Base-by-base conservation (phyloP, 305 asterid species). In the Solanum chacoense region DNA sequence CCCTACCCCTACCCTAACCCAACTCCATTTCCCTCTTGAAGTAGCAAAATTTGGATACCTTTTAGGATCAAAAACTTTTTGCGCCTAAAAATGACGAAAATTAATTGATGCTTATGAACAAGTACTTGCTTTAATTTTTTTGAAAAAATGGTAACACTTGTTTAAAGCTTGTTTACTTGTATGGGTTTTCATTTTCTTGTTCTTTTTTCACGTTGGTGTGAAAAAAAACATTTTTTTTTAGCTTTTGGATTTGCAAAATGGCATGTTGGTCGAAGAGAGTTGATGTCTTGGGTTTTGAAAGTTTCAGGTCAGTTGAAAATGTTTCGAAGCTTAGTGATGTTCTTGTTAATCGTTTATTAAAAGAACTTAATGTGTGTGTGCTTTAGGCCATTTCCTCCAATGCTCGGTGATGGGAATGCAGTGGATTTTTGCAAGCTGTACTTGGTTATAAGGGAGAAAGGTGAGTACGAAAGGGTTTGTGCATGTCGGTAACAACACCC, bases 251-350 rank as follows among this genome's bases (percentile, higher is more conserved):
- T 87, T 32, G 36, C 81, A 36, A 84, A 79, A 40, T 95, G 98
- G 94, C 95, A 94, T 96, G 98, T 38, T 92, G 94, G 92, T 90
- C 88, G 90, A 91, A 92, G 80, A 89, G 91, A 87, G 97, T 90
- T 85, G 89, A 89, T 76, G 94, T 91, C 88, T 94, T 91, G 63
- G 89, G 92, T 85, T 84, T 91, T 73, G 94, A 88, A 72, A 40
- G 91, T 89, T 79, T 35, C 89, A 80, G 69, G 35, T 13, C 86
- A 85, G 87, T 16, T 69, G 89, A 11, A 67, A 91, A 88, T 35
- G 35, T 86, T 67, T 84, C 55, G 77, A 74, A 32, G 29, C 74
- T 59, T 10, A 69, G 67, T 84, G 55, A 71, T 38, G 16, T 22
- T 35, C 12, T 80, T 22, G 90, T 74, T 72, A 80, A 45, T 88